A percentile compares a stretch with the other conserved stretches of the same genome.
Conservation (phyloP, 768 basidiomycete genomes). For the Podaxis mareebaensis region DNA sequence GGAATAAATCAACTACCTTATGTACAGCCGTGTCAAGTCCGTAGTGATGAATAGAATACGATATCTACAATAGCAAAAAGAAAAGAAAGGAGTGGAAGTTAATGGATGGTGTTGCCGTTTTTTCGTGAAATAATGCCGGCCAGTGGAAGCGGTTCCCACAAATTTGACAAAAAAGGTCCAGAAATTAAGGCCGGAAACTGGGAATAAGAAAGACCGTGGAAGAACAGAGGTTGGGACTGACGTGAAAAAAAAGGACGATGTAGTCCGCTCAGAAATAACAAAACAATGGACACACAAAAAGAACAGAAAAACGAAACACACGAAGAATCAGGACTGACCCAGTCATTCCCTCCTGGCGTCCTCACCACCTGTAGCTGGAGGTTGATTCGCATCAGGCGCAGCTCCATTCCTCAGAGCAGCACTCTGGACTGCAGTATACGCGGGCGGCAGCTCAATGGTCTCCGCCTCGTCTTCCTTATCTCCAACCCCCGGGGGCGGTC, state of each 20-base stretch:
- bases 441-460: constrained; percentile 82
- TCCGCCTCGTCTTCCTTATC: constrained; percentile 51
- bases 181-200: background rate
- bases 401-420: background rate
- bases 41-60: background rate
- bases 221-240: background rate
- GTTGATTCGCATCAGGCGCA: background rate
- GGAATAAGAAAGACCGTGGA: background rate
- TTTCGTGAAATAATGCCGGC: background rate
- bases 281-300: too few species aligned
- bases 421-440: constrained; percentile 67
- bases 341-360: background rate
- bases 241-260: background rate
- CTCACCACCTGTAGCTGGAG: background rate
- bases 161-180: background rate
- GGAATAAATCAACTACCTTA: background rate
- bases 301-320: too few species aligned
- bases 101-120: background rate
- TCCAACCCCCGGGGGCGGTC: constrained; percentile 41
- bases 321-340: background rate
- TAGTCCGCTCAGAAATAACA: background rate
- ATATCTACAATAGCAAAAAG: background rate
- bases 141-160: too few species aligned
- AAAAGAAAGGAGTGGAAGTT: background rate
- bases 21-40: background rate